Evolutionary conservation across 2,329 filamentous ascomycete genomes (phyloP).

Genomic region (Huntiella abstrusa): DNA sequence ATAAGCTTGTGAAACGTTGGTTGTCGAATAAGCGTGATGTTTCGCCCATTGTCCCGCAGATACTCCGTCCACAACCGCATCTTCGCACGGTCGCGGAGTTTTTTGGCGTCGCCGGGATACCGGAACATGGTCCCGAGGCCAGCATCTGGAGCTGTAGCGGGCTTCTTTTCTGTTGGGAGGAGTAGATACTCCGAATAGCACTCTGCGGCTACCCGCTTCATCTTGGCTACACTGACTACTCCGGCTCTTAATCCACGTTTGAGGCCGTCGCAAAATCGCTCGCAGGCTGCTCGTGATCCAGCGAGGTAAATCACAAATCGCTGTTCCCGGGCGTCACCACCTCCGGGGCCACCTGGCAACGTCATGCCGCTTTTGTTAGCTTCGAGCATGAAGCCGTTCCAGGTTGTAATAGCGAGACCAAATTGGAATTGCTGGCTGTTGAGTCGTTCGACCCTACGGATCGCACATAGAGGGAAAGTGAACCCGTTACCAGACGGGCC

Average conservation of each 20-base stretch:
- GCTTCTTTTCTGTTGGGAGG: slow-evolving; percentile 35
- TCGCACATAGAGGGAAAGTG: slow-evolving; percentile 78
- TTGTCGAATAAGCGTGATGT: slow-evolving; percentile 78
- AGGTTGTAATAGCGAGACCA: slow-evolving; percentile 83
- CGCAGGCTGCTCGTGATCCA: slow-evolving; percentile 72
- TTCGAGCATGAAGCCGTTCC: slow-evolving; percentile 55
- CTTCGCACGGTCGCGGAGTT: slow-evolving; percentile 85
- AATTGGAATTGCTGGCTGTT: slow-evolving; percentile 89
- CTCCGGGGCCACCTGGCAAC: slow-evolving; percentile 13
- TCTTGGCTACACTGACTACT: slow-evolving; percentile 70
- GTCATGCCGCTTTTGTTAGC: slow-evolving; percentile 22
- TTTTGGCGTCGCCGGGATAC: slow-evolving; percentile 88
- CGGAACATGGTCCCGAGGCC: slow-evolving; percentile 81
- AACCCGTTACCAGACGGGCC: slow-evolving; percentile 92
- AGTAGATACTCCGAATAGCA: slow-evolving; percentile 84
- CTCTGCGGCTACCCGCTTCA: slow-evolving; percentile 60
- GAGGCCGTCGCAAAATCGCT: slow-evolving; percentile 87
- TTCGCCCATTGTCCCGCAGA: slow-evolving; percentile 82
- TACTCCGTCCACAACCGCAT: slow-evolving; percentile 98
- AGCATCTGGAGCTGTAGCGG: slow-evolving; percentile 48
- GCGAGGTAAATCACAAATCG: slow-evolving; percentile 83
- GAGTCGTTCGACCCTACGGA: slow-evolving; percentile 77
- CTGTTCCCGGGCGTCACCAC: slow-evolving; percentile 36
- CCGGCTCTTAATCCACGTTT: slow-evolving; percentile 77
- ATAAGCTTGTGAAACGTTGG: slow-evolving; percentile 97